Percentiles rank a stretch among this genome's conserved stretches.
Conservation (phyloP, 306 rosid species). For the Rosa persica region DNA sequence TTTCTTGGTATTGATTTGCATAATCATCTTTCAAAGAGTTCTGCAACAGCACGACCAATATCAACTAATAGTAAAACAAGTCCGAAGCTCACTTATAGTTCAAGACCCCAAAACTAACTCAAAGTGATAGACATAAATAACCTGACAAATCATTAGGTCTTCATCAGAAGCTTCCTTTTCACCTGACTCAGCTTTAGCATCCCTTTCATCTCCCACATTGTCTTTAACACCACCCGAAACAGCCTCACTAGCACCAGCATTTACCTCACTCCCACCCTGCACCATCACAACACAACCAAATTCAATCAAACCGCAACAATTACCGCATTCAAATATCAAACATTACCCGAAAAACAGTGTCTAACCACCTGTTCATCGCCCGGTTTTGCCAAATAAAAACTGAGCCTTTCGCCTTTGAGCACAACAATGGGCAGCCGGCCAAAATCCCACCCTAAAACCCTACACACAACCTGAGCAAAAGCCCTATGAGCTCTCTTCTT, state of each 20-base stretch:
- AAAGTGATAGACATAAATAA: neutral
- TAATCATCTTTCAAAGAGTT: neutral
- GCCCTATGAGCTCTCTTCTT: slow-evolving; percentile 59
- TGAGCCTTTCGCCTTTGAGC: slow-evolving; percentile 46
- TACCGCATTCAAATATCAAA: neutral
- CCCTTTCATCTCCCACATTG: neutral
- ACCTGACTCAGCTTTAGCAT: neutral
- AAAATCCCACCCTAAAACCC: slow-evolving; percentile 67
- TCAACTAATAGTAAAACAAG: neutral
- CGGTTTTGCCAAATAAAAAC: slow-evolving; percentile 32
- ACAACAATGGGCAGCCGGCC: slow-evolving; percentile 51
- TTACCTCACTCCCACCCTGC: slow-evolving; percentile 21
- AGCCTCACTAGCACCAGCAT: neutral
- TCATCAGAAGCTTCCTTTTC: slow-evolving; percentile 11
- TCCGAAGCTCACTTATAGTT: neutral
- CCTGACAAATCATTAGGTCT: slow-evolving; percentile 11
- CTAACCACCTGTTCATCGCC: slow-evolving; percentile 28
- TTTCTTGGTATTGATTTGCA: neutral
- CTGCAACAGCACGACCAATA: neutral
- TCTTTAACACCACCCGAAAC: neutral
- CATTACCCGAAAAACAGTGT: neutral
- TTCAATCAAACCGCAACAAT: neutral
- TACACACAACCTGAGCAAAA: slow-evolving; percentile 57
- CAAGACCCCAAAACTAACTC: neutral
- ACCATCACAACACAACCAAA: slow-evolving; percentile 3